Evolutionary conservation across 2,329 filamentous ascomycete genomes (phyloP).

Genomic region (Aspergillus fischeri): DNA sequence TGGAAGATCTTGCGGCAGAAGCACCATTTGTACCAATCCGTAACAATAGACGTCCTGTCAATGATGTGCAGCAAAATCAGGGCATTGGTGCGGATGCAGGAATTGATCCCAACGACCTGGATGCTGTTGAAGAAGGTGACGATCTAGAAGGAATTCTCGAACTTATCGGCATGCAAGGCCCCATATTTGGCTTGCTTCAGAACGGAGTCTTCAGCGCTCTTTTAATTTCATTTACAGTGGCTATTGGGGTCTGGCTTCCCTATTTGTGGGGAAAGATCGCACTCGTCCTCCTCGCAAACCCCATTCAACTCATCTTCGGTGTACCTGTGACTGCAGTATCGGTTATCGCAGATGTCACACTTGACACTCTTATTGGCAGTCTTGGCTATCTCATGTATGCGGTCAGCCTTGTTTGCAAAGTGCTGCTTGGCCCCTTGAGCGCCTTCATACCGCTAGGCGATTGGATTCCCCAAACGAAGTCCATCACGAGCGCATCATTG

Average conservation of each 20-base stretch:
- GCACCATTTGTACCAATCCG: slow-evolving; percentile 56
- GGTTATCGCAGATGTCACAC: slow-evolving; percentile 69
- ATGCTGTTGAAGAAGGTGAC: slow-evolving; percentile 67
- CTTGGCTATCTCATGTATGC: slow-evolving; percentile 51
- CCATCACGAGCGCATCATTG: slow-evolving; percentile 38
- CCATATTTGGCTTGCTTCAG: slow-evolving; percentile 82
- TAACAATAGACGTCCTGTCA: slow-evolving; percentile 39
- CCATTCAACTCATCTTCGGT: slow-evolving; percentile 61
- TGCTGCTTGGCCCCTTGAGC: slow-evolving; percentile 31
- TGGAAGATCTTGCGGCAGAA: slow-evolving; percentile 57
- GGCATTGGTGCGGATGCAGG: slow-evolving; percentile 50
- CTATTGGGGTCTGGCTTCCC: slow-evolving; percentile 80
- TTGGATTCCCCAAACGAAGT: slow-evolving; percentile 33
- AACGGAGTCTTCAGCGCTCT: slow-evolving; percentile 94
- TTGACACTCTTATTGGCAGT: slow-evolving; percentile 68
- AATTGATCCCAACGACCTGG: slow-evolving; percentile 60
- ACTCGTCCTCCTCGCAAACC: slow-evolving; percentile 74
- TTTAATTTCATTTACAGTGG: slow-evolving; percentile 80
- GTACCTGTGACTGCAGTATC: slow-evolving; percentile 70
- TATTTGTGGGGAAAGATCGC: slow-evolving; percentile 88
- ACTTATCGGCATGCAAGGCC: slow-evolving; percentile 92
- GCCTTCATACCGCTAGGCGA: slow-evolving; percentile 31
- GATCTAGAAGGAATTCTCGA: slow-evolving; percentile 96
- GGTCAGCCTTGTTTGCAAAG: slow-evolving; percentile 31
- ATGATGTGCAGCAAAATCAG: slow-evolving; percentile 19